Evolutionary conservation across 2,329 filamentous ascomycete genomes (phyloP).

Genomic region (Diaporthe sp.): DNA sequence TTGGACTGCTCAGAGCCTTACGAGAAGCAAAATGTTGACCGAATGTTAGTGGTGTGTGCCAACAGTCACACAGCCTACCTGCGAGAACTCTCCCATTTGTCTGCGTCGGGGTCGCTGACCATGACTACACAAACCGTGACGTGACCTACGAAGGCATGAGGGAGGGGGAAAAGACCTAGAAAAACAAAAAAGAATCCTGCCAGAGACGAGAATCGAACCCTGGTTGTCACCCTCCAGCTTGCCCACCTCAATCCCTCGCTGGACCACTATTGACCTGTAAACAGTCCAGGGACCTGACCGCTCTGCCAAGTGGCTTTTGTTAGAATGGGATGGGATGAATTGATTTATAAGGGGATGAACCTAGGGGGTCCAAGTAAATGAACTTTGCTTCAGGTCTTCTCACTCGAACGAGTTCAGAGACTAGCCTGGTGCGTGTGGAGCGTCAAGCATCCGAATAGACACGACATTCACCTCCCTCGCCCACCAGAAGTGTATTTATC

Average conservation of each 20-base stretch:
- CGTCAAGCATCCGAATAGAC: background rate
- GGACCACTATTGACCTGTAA: background rate
- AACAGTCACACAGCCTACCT: background rate
- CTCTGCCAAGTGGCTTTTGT: background rate
- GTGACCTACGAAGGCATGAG: background rate
- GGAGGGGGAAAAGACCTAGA: background rate
- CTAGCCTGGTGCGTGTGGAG: too few species aligned
- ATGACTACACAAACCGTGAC: background rate
- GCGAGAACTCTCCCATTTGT: background rate
- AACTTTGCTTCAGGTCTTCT: too few species aligned
- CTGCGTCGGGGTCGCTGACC: background rate
- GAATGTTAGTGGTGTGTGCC: too few species aligned
- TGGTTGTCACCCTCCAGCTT: background rate
- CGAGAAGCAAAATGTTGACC: background rate
- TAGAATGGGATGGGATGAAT: background rate
- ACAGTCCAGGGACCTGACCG: background rate
- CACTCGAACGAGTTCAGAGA: background rate
- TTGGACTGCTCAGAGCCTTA: too few species aligned
- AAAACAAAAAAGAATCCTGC: background rate
- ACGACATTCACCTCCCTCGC: background rate
- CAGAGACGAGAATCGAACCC: background rate
- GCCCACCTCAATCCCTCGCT: background rate
- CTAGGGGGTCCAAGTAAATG: background rate
- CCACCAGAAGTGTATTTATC: too few species aligned
- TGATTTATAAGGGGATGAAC: background rate